Evolutionary conservation across 2,329 filamentous ascomycete species (phyloP).

Genomic region (Thielaviopsis ethacetica): DNA sequence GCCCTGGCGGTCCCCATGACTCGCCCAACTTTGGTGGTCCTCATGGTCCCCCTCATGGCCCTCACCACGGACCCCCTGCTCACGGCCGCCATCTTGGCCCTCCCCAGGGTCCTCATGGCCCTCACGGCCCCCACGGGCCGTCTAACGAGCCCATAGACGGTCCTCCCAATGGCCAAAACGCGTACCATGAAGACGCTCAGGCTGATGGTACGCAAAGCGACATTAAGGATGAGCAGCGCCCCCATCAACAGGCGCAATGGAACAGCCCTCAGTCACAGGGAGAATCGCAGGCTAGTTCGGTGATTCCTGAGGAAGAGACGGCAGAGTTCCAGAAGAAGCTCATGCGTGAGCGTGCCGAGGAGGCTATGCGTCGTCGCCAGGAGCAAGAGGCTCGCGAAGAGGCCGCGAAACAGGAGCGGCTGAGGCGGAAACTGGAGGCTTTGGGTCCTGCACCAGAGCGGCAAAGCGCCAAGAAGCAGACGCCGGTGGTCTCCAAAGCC

Average conservation of each 20-base stretch:
- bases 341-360: conserved; percentile 55
- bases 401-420: conserved; percentile 52
- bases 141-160: background rate
- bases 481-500: conserved; percentile 9
- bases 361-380: conserved; percentile 49
- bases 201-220: background rate
- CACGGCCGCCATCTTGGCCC: background rate
- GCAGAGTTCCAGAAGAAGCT: conserved; percentile 50
- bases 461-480: conserved; percentile 38
- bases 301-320: conserved; percentile 29
- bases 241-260: background rate
- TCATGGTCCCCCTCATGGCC: background rate
- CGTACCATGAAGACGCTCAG: background rate
- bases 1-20: background rate
- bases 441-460: conserved; percentile 49
- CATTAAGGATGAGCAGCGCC: background rate
- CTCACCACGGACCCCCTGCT: background rate
- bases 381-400: conserved; percentile 59
- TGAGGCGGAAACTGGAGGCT: conserved; percentile 55
- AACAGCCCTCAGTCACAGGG: background rate
- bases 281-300: background rate
- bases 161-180: background rate
- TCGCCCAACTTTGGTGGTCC: background rate
- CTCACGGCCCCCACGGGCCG: background rate
- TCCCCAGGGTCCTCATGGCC: background rate